Percentiles rank a stretch among this genome's conserved stretches.
Conservation (phyloP, 129 eudicot genomes). For the sunflower (Helianthus annuus) region DNA sequence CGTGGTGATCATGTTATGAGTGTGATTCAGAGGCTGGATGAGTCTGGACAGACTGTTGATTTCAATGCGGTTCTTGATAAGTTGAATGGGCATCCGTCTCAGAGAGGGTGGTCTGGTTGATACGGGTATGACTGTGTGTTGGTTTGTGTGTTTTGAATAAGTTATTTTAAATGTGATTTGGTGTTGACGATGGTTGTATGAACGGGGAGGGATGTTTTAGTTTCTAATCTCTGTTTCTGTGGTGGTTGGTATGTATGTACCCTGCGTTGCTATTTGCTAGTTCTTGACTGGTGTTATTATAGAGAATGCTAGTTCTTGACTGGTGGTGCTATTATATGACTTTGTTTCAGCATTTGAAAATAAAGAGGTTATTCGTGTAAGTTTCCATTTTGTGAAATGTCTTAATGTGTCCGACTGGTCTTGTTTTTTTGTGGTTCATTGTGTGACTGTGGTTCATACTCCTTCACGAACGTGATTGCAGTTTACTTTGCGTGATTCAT, state of each 20-base stretch:
- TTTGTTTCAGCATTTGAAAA: conserved; percentile 1
- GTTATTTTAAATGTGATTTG: conserved; percentile 23
- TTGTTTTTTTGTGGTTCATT: not conserved
- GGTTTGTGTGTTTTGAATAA: conserved; percentile 48
- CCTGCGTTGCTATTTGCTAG: conserved; percentile 13
- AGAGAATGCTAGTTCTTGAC: conserved; percentile 20
- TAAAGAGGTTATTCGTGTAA: not conserved
- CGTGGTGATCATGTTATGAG: conserved; percentile 73
- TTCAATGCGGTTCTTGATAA: conserved; percentile 86
- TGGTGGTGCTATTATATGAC: not conserved
- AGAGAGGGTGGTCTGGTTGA: conserved; percentile 78
- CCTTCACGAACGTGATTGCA: no score
- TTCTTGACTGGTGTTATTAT: conserved; percentile 1
- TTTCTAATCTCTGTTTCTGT: conserved; percentile 30
- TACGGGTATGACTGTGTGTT: not conserved
- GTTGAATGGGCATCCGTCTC: conserved; percentile 72
- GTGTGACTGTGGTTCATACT: no score
- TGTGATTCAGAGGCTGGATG: conserved; percentile 91
- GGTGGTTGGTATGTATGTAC: not conserved
- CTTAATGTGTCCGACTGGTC: not conserved
- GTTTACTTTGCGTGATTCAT: no score
- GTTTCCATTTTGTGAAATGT: not conserved
- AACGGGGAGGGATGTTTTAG: conserved; percentile 43
- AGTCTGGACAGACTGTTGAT: conserved; percentile 80
- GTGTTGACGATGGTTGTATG: conserved; percentile 31